These are phyloP conservation scores for Sugiyamaella neomexicana DNA, from an alignment of 1,139 yeast genomes.

Conservation along the genomic window DNA sequence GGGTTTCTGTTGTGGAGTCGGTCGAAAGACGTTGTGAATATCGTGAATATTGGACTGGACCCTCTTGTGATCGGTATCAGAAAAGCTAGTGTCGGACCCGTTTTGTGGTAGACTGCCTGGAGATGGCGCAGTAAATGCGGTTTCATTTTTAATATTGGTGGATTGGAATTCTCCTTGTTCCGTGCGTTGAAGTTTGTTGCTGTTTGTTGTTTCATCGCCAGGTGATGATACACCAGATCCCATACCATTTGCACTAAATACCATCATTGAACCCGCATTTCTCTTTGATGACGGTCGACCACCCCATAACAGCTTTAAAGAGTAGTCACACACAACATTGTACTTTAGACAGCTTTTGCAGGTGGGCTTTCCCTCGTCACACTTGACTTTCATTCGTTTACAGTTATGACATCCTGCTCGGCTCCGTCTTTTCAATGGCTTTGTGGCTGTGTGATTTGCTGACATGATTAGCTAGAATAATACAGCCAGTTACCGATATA, in stretches of 20 bases:
- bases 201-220: background rate
- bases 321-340: conserved; percentile 60
- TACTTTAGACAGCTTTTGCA: conserved; percentile 61
- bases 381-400: conserved; percentile 40
- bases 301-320: conserved; percentile 71
- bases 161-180: conserved; percentile 6
- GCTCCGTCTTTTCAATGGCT: conserved; percentile 33
- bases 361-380: conserved; percentile 68
- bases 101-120: background rate
- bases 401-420: conserved; percentile 40
- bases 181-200: background rate
- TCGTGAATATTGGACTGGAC: conserved; percentile 20
- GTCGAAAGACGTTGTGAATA: conserved; percentile 26
- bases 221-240: background rate
- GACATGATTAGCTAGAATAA: background rate
- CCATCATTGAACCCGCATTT: conserved; percentile 1
- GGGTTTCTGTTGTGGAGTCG: conserved; percentile 30
- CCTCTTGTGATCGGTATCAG: background rate
- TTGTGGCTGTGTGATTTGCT: conserved; percentile 12
- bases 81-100: background rate
- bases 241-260: background rate
- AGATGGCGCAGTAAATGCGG: background rate
- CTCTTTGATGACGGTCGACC: conserved; percentile 61
- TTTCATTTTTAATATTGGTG: background rate
- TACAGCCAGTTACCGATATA: background rate